A percentile compares a stretch with the other conserved stretches of the same genome.
Conservation (phyloP, 2,329 filamentous ascomycete species). For the Claviceps sp. region DNA sequence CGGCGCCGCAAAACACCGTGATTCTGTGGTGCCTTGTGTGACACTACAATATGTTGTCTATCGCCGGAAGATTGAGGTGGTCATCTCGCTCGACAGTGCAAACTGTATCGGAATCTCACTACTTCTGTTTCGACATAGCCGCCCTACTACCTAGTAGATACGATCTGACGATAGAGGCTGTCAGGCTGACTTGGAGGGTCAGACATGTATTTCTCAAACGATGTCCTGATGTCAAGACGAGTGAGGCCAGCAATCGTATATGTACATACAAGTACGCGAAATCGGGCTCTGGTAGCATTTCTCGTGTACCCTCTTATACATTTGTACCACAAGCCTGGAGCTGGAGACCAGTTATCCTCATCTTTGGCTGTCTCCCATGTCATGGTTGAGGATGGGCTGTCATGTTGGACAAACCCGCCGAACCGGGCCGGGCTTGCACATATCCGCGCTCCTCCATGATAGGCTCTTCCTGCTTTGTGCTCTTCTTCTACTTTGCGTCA, state of each 20-base stretch:
- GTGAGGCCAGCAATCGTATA: not conserved
- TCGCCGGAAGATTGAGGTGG: not conserved
- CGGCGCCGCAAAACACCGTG: not conserved
- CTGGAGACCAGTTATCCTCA: not conserved
- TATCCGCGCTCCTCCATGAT: too few species aligned
- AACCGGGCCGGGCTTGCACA: too few species aligned
- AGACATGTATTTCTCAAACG: not conserved
- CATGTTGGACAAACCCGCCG: not conserved
- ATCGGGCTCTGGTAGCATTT: not conserved
- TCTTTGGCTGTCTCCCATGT: not conserved
- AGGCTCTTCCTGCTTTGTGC: too few species aligned
- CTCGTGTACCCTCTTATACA: not conserved
- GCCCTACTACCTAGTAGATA: not conserved
- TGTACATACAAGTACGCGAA: not conserved
- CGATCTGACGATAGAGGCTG: not conserved
- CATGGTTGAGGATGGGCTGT: not conserved
- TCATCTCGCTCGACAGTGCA: not conserved
- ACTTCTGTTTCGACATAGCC: not conserved
- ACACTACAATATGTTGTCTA: not conserved
- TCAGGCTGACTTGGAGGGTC: not conserved
- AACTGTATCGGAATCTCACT: too few species aligned
- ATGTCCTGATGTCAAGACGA: not conserved
- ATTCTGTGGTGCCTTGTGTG: not conserved
- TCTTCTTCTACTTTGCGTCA: too few species aligned
- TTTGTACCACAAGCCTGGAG: not conserved